These are phyloP conservation scores for Termitomyces sp. DNA, from an alignment of 1,284 basidiomycete species.

Conservation along the genomic window DNA sequence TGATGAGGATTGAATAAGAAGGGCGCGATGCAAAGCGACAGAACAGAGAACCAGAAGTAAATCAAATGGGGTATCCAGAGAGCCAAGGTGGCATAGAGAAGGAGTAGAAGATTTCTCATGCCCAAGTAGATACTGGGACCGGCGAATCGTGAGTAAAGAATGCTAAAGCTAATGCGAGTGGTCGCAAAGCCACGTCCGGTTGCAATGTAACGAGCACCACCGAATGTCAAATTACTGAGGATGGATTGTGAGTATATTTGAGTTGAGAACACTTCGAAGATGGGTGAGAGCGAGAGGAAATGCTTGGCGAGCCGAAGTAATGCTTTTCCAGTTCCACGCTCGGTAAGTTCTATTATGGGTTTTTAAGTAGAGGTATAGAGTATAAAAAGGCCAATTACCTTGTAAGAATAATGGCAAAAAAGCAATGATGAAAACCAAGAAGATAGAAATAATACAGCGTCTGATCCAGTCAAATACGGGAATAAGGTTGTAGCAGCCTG, in stretches of 20 bases:
- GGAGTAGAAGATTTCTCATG: constrained; percentile 84
- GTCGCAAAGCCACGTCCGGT: constrained; percentile 97
- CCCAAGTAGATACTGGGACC: constrained; percentile 98
- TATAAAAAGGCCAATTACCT: constrained; percentile 43
- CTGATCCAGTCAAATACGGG: constrained; percentile 97
- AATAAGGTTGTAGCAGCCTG: constrained; percentile 89
- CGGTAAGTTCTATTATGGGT: constrained; percentile 72
- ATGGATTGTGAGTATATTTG: constrained; percentile 97
- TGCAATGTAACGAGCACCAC: constrained; percentile 95
- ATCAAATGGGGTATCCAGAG: constrained; percentile 92
- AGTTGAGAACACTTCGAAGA: constrained; percentile 97
- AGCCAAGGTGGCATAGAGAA: constrained; percentile 86
- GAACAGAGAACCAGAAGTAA: constrained; percentile 95
- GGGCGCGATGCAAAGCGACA: constrained; percentile 89
- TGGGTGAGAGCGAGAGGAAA: constrained; percentile 89
- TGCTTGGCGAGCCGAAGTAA: constrained; percentile 89
- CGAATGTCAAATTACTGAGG: constrained; percentile 90
- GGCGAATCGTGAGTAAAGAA: constrained; percentile 94
- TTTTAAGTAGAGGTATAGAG: not conserved
- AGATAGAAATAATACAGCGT: constrained; percentile 92
- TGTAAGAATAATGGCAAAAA: constrained; percentile 94
- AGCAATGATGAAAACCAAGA: constrained; percentile 95
- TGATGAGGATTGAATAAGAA: constrained; percentile 99
- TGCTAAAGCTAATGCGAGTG: constrained; percentile 89
- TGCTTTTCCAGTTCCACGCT: constrained; percentile 92